A percentile compares a stretch with the other conserved stretches of the same genome.
phyloP scores from a whole-genome alignment of 2,329 filamentous ascomycete species.

The Cercospora brassicicola region DNA sequence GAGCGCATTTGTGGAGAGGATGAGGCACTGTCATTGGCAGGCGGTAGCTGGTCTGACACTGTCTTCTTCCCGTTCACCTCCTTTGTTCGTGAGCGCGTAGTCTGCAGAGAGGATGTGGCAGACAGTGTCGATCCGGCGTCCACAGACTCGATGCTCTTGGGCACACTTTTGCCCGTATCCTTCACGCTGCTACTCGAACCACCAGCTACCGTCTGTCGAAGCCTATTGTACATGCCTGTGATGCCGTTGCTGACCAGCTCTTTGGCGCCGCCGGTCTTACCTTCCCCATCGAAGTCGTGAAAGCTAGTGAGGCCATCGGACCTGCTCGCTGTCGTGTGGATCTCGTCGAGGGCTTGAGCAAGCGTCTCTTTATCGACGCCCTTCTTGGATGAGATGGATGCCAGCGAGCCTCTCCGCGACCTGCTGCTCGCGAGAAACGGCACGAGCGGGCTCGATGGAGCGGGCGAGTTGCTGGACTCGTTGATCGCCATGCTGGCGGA shows the following conservation, averaged over 20 bases:
- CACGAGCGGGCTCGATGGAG: conserved; percentile 32
- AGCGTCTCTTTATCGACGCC: conserved; percentile 69
- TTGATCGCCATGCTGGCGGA: conserved; percentile 31
- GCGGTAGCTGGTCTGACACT: conserved; percentile 23
- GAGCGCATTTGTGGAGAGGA: conserved; percentile 25
- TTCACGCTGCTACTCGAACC: conserved; percentile 15
- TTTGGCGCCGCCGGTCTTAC: conserved; percentile 35
- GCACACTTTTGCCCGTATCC: conserved; percentile 23
- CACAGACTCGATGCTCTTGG: conserved; percentile 31
- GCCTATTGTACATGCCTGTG: conserved; percentile 82
- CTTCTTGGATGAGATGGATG: conserved; percentile 41
- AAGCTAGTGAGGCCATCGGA: conserved; percentile 85
- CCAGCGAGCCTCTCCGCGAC: conserved; percentile 42
- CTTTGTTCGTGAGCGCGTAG: conserved; percentile 17
- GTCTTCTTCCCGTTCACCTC: conserved; percentile 22
- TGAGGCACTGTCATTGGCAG: conserved; percentile 24
- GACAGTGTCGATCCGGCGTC: conserved; percentile 27
- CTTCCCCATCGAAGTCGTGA: conserved; percentile 86
- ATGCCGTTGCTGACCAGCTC: conserved; percentile 50
- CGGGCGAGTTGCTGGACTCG: conserved; percentile 29
- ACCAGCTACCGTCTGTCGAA: conserved; percentile 53
- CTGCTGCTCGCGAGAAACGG: conserved; percentile 35
- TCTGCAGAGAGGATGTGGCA: conserved; percentile 20
- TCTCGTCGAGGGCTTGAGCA: conserved; percentile 76
- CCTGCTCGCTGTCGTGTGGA: conserved; percentile 84